Percentiles rank a stretch among this genome's conserved stretches.
Conservation (phyloP, 106 monocot genomes). For the Cymbidium sinense region DNA sequence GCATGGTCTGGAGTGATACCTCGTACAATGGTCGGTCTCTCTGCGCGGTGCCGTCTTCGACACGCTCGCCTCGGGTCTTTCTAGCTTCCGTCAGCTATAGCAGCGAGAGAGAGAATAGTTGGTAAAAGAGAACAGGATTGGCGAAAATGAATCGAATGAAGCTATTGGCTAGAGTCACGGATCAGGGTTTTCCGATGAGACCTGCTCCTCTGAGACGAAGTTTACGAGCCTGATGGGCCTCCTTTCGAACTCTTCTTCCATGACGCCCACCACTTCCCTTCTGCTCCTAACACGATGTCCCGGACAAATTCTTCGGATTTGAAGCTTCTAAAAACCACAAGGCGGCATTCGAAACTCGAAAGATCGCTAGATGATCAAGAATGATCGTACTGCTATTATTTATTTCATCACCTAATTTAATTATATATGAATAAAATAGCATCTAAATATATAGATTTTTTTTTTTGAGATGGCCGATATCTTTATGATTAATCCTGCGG, state of each 20-base stretch:
- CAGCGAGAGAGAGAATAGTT: not conserved
- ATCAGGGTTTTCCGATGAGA: conserved; percentile 6
- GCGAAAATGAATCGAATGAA: not conserved
- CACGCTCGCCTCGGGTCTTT: conserved; percentile 70
- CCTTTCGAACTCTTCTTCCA: conserved; percentile 27
- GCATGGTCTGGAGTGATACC: conserved; percentile 14
- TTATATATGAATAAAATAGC: too few species aligned
- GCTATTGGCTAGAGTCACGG: conserved; percentile 4
- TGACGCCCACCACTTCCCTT: not conserved
- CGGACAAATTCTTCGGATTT: too few species aligned
- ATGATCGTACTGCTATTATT: too few species aligned
- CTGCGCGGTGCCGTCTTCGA: conserved; percentile 88
- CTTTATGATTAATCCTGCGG: too few species aligned
- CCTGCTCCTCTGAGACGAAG: conserved; percentile 86
- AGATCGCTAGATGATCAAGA: too few species aligned
- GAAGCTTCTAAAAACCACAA: too few species aligned
- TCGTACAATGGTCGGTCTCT: conserved; percentile 69
- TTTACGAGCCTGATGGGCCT: conserved; percentile 52
- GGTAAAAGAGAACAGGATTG: not conserved
- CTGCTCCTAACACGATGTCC: not conserved
- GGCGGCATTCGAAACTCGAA: too few species aligned
- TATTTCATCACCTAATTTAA: too few species aligned
- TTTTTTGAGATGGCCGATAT: too few species aligned
- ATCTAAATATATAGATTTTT: too few species aligned
- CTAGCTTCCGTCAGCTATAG: conserved; percentile 59